Evolutionary conservation across 768 basidiomycete genomes (phyloP), one percentile per base, ranked within the genome.

Genomic region (Lactarius sp.): DNA sequence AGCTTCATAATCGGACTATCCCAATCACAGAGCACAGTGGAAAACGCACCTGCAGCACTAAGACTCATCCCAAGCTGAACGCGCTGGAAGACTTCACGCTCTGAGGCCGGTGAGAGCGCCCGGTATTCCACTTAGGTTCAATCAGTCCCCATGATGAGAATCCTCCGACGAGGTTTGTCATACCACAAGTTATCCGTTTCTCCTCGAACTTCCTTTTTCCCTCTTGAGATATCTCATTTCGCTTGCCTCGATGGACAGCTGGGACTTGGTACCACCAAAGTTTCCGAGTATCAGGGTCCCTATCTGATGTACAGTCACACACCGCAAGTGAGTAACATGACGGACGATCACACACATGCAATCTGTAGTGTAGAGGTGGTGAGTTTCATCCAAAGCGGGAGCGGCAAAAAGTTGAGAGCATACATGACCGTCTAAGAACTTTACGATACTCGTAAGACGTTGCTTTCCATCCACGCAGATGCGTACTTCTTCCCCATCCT

Each of bases 21-120:
- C 22, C 52, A 22, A 12, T n/a, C 37, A 20, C 9, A 37, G 13
- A 22, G 31, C 39, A 10, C 3, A 16, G 18, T 34, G 13, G 57
- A 31, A 62, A 16, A 68, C 76, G 51, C 69, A 87, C 90, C 88
- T 71, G 90, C 87, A 22, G 85, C 81, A 8, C 87, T 86, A 52
- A 94, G 77, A 16, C 83, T 77, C 76, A 90, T 84, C 59, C 91
- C 91, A 46, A 93, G 73, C 68, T 94, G 92, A 16, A 94, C 91
- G 33, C 92, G 79, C 68, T 90, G 87, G 70, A 90, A 91, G 22
- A 92, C 85, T 58, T 93, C 91, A 54, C 90, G 83, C 72, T 93
- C 90, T 4, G 78, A 75, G 6, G 78, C 77, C 13, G 81, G 77
- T 2, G 78, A 72, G 1, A 93, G 75, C 34, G 77, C 71, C 41